phyloP scores from a whole-genome alignment of 768 basidiomycete genomes.

The Leccinellum luteum region DNA sequence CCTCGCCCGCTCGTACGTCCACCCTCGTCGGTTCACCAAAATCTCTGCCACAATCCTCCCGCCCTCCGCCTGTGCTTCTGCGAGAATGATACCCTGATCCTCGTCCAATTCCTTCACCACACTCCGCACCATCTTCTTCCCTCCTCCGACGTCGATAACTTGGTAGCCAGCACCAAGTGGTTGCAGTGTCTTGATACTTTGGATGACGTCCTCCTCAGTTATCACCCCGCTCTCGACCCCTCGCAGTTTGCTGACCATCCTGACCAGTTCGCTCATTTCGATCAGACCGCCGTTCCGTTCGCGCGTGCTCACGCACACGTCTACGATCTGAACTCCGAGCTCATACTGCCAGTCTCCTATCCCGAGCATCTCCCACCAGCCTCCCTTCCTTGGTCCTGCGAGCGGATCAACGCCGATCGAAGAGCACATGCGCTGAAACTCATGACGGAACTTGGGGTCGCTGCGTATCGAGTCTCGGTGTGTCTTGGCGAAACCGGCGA shows the following conservation, averaged over 20 bases:
- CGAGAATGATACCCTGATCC: slow-evolving; percentile 82
- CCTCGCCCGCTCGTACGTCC: slow-evolving; percentile 75
- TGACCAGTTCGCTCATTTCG: slow-evolving; percentile 79
- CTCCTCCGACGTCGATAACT: slow-evolving; percentile 67
- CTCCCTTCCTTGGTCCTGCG: neutral
- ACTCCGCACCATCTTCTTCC: slow-evolving; percentile 78
- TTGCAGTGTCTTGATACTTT: slow-evolving; percentile 82
- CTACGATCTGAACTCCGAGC: slow-evolving; percentile 92
- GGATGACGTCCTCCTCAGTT: slow-evolving; percentile 80
- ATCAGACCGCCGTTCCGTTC: slow-evolving; percentile 92
- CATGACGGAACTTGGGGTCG: neutral
- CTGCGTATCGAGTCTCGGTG: neutral
- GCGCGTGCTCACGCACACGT: slow-evolving; percentile 84
- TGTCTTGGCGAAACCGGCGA: neutral
- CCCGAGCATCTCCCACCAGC: slow-evolving; percentile 30
- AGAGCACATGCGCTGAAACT: neutral
- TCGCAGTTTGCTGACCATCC: slow-evolving; percentile 74
- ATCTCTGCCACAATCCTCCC: slow-evolving; percentile 68
- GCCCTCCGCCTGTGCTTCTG: slow-evolving; percentile 63
- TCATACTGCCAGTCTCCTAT: slow-evolving; percentile 96
- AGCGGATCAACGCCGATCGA: neutral
- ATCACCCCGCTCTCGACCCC: slow-evolving; percentile 66
- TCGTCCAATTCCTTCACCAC: slow-evolving; percentile 89
- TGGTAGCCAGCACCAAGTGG: slow-evolving; percentile 93
- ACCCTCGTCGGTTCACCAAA: slow-evolving; percentile 61